These are phyloP conservation scores for Saccharomyces eubayanus DNA, from an alignment of 805 yeast species.

Conservation along the genomic window DNA sequence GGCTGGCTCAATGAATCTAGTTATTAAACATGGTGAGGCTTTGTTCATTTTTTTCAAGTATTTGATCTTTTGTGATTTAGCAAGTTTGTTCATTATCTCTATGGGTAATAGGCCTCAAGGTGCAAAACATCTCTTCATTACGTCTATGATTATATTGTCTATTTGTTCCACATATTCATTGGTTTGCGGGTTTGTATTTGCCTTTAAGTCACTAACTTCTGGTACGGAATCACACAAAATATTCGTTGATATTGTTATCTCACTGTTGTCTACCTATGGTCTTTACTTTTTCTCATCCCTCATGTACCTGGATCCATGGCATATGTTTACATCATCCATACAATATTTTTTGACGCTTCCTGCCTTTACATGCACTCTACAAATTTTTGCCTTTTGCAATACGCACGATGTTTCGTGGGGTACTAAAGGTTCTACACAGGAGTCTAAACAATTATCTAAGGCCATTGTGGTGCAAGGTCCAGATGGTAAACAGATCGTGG, in stretches of 20 bases:
- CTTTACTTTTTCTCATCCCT: conserved; percentile 74
- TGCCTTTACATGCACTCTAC: conserved; percentile 83
- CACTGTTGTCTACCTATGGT: conserved; percentile 86
- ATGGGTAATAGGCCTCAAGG: conserved; percentile 99
- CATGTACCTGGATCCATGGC: conserved; percentile 94
- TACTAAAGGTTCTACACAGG: conserved; percentile 86
- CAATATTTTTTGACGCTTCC: conserved; percentile 90
- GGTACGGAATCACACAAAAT: conserved; percentile 37
- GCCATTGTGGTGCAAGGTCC: conserved; percentile 77
- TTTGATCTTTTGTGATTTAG: conserved; percentile 68
- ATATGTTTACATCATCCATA: conserved; percentile 72
- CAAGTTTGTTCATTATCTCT: conserved; percentile 84
- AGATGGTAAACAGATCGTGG: conserved; percentile 76
- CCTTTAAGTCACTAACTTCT: conserved; percentile 44
- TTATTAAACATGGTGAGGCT: conserved; percentile 65
- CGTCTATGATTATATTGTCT: conserved; percentile 63
- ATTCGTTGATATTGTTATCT: conserved; percentile 70
- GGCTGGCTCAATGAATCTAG: conserved; percentile 66
- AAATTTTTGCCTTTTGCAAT: conserved; percentile 94
- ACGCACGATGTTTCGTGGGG: conserved; percentile 99
- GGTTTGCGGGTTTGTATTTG: conserved; percentile 74
- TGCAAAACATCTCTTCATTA: conserved; percentile 67
- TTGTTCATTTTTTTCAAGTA: conserved; percentile 82
- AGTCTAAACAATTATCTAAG: conserved; percentile 61
- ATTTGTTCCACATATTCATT: conserved; percentile 76